Conservation (phyloP, 2,329 filamentous ascomycete species). For the Thielaviopsis musarum region DNA sequence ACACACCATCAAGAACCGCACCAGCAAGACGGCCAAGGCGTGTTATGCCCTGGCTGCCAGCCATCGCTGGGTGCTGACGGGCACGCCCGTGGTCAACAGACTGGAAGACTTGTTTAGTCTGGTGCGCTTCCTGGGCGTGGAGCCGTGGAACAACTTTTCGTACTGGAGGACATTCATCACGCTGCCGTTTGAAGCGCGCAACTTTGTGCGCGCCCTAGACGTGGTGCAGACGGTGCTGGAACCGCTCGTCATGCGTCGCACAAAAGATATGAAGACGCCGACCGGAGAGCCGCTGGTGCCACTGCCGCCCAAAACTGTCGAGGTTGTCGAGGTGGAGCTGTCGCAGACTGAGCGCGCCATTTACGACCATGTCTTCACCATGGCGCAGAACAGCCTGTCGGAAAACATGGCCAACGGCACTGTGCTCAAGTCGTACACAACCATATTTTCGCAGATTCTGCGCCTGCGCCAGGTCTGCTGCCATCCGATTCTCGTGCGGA, state of each 20-base stretch:
- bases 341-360: conserved; percentile 74
- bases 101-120: conserved; percentile 89
- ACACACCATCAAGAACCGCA: conserved; percentile 77
- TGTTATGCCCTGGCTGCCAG: conserved; percentile 78
- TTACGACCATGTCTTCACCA: conserved; percentile 76
- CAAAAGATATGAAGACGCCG: conserved; percentile 96
- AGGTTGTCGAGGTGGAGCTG: conserved; percentile 77
- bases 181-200: conserved; percentile 85
- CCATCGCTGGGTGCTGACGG: conserved; percentile 86
- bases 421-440: conserved; percentile 86
- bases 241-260: conserved; percentile 83
- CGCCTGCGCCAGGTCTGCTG: conserved; percentile 88
- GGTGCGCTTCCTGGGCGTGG: conserved; percentile 80
- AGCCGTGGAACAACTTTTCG: conserved; percentile 97
- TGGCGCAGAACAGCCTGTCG: conserved; percentile 69
- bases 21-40: conserved; percentile 85
- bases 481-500: conserved; percentile 77
- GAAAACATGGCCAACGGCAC: conserved; percentile 83
- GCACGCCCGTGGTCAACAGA: conserved; percentile 91
- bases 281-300: conserved; percentile 60
- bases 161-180: conserved; percentile 99
- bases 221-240: conserved; percentile 95
- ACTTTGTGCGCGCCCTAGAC: conserved; percentile 83
- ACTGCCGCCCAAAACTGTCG: conserved; percentile 61
- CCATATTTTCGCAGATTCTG: conserved; percentile 91